Percentiles rank a stretch among this genome's conserved stretches.
Evolutionary conservation across 768 basidiomycete species (phyloP).

Genomic region (Pisolithus orientalis): DNA sequence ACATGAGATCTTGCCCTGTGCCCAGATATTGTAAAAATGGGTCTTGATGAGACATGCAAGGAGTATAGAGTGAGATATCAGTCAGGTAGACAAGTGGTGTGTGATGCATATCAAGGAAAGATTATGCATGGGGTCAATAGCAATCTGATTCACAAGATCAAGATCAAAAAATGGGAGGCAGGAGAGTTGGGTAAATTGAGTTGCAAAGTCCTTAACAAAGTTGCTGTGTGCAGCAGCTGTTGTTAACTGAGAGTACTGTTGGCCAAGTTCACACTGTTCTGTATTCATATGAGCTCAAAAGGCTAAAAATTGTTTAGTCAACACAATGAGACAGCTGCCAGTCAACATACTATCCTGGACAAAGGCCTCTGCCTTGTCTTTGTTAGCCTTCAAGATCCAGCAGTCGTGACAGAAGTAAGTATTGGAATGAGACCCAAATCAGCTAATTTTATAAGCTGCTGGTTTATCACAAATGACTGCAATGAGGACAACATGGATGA

Average conservation of each 20-base stretch:
- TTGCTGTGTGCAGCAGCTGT: slow-evolving; percentile 4
- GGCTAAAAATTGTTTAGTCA: not conserved
- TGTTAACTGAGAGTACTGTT: slow-evolving; percentile 5
- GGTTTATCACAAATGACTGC: slow-evolving; percentile 35
- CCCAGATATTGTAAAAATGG: slow-evolving; percentile 25
- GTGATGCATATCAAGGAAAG: slow-evolving; percentile 18
- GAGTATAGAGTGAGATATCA: not conserved
- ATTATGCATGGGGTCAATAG: slow-evolving; percentile 32
- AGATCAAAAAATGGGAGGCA: slow-evolving; percentile 28
- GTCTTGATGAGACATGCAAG: slow-evolving; percentile 18
- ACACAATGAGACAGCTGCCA: not conserved
- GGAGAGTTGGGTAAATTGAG: slow-evolving; percentile 21
- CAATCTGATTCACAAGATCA: slow-evolving; percentile 18
- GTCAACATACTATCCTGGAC: slow-evolving; percentile 6
- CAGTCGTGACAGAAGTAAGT: slow-evolving; percentile 30
- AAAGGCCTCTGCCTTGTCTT: slow-evolving; percentile 17
- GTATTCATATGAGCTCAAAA: slow-evolving; percentile 9
- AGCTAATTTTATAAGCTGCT: slow-evolving; percentile 30
- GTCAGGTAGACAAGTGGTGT: not conserved
- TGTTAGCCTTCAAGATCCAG: slow-evolving; percentile 23
- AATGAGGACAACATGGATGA: slow-evolving; percentile 25
- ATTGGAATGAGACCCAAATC: slow-evolving; percentile 26
- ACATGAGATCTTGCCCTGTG: slow-evolving; percentile 14
- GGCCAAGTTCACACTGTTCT: slow-evolving; percentile 8
- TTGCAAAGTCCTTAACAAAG: slow-evolving; percentile 11